A percentile compares a stretch with the other conserved stretches of the same genome.
phyloP scores from a whole-genome alignment of 805 yeast species.

The Scheffersomyces spartinae region DNA sequence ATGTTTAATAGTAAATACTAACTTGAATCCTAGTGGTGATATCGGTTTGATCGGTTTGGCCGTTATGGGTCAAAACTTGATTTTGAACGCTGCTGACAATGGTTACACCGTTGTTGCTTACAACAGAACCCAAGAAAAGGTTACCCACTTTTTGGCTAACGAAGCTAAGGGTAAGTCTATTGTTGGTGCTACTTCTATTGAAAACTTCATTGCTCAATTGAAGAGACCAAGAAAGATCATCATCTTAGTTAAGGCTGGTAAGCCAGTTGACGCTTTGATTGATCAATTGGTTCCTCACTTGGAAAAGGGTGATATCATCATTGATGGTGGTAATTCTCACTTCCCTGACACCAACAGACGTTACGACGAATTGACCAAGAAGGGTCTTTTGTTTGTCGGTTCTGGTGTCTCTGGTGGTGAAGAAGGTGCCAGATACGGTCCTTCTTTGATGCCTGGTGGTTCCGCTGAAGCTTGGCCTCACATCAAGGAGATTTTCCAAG shows the following conservation, averaged over 20 bases:
- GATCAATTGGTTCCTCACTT: slow-evolving; percentile 78
- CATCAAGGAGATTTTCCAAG: slow-evolving; percentile 92
- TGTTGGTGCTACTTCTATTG: slow-evolving; percentile 88
- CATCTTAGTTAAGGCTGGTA: slow-evolving; percentile 92
- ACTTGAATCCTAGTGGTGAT: slow-evolving; percentile 58
- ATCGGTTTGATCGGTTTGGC: slow-evolving; percentile 98
- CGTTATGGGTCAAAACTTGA: slow-evolving; percentile 99
- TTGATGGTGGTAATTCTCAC: slow-evolving; percentile 99
- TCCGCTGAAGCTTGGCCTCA: slow-evolving; percentile 97
- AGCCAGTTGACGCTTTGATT: slow-evolving; percentile 87
- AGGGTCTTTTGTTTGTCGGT: slow-evolving; percentile 91
- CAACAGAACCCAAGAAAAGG: slow-evolving; percentile 96
- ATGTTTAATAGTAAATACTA: no score
- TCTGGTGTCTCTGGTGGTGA: slow-evolving; percentile 99
- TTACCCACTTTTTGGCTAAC: slow-evolving; percentile 83
- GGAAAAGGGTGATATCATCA: slow-evolving; percentile 95
- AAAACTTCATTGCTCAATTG: slow-evolving; percentile 77
- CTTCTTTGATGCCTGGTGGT: slow-evolving; percentile 99
- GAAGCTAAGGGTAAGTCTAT: slow-evolving; percentile 97
- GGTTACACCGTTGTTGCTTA: slow-evolving; percentile 96
- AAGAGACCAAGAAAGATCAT: slow-evolving; percentile 97
- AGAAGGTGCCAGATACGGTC: slow-evolving; percentile 99
- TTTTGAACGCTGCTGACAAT: slow-evolving; percentile 96
- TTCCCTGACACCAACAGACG: slow-evolving; percentile 98
- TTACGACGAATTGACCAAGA: slow-evolving; percentile 71